Evolutionary conservation across 306 rosid genomes (phyloP), one percentile per base, ranked within the genome.

Genomic region (Psophocarpus tetragonolobus): DNA sequence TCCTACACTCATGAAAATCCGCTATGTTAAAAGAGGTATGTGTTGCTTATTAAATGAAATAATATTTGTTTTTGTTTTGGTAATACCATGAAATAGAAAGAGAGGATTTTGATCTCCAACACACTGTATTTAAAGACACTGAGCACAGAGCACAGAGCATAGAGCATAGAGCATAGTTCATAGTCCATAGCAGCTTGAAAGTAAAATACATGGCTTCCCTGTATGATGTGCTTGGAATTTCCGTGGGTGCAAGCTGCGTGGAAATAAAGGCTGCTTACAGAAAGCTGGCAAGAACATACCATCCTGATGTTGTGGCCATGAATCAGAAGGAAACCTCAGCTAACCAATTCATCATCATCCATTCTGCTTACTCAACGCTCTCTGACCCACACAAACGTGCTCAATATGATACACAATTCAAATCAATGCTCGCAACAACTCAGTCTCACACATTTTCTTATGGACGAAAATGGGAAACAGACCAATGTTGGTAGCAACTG

Each of bases 381-480:
- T 90, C 92, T 1, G 93, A 92, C 54, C 97, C 97, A n/a, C 76
- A 65, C 14, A 92, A 87, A 72, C 82, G 93, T 2, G 97, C 96
- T 6, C 27, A 65, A 11, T 90, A 88, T 53, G 93, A 90, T 29
- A 87, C 78, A 57, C 81, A 75, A n/a, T 53, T 77, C 21, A n/a
- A n/a, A n/a, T n/a, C n/a, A n/a, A n/a, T n/a, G n/a, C n/a, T n/a
- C n/a, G n/a, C n/a, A n/a, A n/a, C n/a, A n/a, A n/a, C n/a, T n/a
- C n/a, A n/a, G n/a, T n/a, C n/a, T n/a, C n/a, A 84, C 0, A 54
- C 83, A 18, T 68, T 23, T 61, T 21, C 80, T 24, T 74, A 54
- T 6, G 51, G 85, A 7, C 79, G 90, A 80, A 88, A 47, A 54
- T 92, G 93, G 97, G 96, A 92, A 77, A 87, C 97, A 2, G 97